Evolutionary conservation across 108 stramenopile genomes (phyloP).

Genomic region (Cyclostephanos invisitatus): DNA sequence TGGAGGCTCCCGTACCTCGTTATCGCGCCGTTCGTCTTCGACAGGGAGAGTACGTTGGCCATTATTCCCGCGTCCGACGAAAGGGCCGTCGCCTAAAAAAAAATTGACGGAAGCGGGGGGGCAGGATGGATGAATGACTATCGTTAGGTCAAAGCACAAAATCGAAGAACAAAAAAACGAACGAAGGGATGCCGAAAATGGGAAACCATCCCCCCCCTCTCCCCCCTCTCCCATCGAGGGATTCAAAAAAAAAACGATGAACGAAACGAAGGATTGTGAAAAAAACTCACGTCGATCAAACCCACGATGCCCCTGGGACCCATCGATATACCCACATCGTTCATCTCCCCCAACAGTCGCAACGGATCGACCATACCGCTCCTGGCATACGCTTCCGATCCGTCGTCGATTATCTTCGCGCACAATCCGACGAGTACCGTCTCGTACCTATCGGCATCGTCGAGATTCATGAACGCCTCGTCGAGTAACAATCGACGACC

Average conservation of each 20-base stretch:
- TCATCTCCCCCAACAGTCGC: conserved; percentile 80
- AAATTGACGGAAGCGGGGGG: not conserved
- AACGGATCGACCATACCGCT: conserved; percentile 70
- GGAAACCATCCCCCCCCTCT: not conserved
- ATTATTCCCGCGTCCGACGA: conserved; percentile 73
- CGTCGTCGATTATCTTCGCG: conserved; percentile 76
- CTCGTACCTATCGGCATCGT: conserved; percentile 83
- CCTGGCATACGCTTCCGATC: conserved; percentile 22
- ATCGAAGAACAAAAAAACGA: not conserved
- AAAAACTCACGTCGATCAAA: conserved; percentile 75
- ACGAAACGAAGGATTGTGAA: too few relatives aligned
- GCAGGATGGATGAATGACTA: not conserved
- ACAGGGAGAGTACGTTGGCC: conserved; percentile 61
- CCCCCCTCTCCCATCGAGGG: too few relatives aligned
- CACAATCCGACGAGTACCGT: conserved; percentile 86
- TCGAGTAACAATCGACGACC: conserved; percentile 40
- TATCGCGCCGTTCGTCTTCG: conserved; percentile 58
- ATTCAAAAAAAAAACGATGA: not conserved
- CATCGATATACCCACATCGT: conserved; percentile 59
- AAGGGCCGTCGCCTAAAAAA: conserved; percentile 62
- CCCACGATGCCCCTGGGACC: conserved; percentile 73
- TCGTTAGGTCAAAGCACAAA: not conserved
- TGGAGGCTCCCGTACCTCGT: conserved; percentile 66
- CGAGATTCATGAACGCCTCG: conserved; percentile 68
- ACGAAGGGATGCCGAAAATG: not conserved